Evolutionary conservation across 1,284 basidiomycete genomes (phyloP), one percentile per base, ranked within the genome.

Genomic region (Calocybe gambosa): DNA sequence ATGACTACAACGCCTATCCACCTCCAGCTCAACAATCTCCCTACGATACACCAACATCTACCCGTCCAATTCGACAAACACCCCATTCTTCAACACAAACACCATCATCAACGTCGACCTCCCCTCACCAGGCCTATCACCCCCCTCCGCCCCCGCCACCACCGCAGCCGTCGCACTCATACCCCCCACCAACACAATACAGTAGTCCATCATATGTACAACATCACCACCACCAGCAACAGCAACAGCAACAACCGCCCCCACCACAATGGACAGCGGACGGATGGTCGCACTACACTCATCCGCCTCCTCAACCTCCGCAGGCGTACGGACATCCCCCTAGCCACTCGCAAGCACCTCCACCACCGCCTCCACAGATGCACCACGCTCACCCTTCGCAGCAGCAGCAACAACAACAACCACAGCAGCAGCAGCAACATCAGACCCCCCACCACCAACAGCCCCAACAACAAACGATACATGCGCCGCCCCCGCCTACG

Each of bases 1-100:
- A 85, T 60, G 73, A 75, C 50, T 79, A 79, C 55, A 57, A 12
- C 13, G 29, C 66, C 31, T 77, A 75, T 52, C 57, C 49, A 8
- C 54, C 55, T 16, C 31, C 54, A 8, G 47, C 44, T 13, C 39
- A 49, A 18, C 52, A 55, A 33, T 37, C 48, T 6, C 47, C 50
- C 3, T 53, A 55, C 44, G 49, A 52, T 6, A 26, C 50, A 21
- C 40, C 50, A 6, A 29, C 51, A n/a, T 50, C 53, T 35, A 29
- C 54, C 28, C 53, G 47, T 23, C 31, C 39, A 18, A 38, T 16
- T 31, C 49, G 46, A 20, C 47, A 46, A 10, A 39, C 42, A 10
- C 23, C 36, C 12, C 40, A 26, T 3, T 44, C 40, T 15, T 39
- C 39, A 6, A 36, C 33, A 15, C 43, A 36, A n/a, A n/a, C n/a